Evolutionary conservation across 2,329 filamentous ascomycete genomes (phyloP).

Genomic region (Exserohilum turcica): DNA sequence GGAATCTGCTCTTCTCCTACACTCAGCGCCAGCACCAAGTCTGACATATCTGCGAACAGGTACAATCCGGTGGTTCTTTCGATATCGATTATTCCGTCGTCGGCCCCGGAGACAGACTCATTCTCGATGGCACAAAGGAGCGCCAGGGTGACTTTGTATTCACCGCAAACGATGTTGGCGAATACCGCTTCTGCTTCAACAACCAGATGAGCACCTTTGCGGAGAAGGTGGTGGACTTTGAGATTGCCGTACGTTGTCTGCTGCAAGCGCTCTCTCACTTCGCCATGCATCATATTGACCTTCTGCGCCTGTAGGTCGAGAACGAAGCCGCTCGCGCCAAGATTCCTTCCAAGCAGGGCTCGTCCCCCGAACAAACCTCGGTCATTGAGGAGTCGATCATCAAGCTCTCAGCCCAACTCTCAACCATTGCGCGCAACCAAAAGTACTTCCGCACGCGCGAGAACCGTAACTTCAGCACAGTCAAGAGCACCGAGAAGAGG

Average conservation of each 20-base stretch:
- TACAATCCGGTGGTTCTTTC: slow-evolving; percentile 97
- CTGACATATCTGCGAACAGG: slow-evolving; percentile 57
- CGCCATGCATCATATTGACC: slow-evolving; percentile 1
- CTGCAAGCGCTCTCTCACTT: not conserved
- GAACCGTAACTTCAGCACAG: slow-evolving; percentile 98
- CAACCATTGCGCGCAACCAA: slow-evolving; percentile 93
- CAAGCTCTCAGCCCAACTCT: slow-evolving; percentile 90
- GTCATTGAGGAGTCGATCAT: slow-evolving; percentile 91
- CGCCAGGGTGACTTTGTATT: slow-evolving; percentile 98
- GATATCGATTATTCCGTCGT: slow-evolving; percentile 92
- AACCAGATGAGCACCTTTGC: slow-evolving; percentile 98
- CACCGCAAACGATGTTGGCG: slow-evolving; percentile 82
- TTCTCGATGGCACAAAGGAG: slow-evolving; percentile 87
- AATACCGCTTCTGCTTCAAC: slow-evolving; percentile 97
- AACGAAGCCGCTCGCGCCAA: slow-evolving; percentile 80
- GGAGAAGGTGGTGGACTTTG: slow-evolving; percentile 97
- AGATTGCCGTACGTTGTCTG: slow-evolving; percentile 76
- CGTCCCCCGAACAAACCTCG: slow-evolving; percentile 84
- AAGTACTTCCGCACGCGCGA: slow-evolving; percentile 99
- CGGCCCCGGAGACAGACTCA: slow-evolving; percentile 78
- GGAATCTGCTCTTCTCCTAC: not conserved
- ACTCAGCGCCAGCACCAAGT: not conserved
- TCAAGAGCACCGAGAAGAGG: slow-evolving; percentile 89
- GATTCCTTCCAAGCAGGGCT: slow-evolving; percentile 86
- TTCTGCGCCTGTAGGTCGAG: slow-evolving; percentile 68